Base-by-base conservation (phyloP, 345 rosid genomes). In the Salix udensis region DNA sequence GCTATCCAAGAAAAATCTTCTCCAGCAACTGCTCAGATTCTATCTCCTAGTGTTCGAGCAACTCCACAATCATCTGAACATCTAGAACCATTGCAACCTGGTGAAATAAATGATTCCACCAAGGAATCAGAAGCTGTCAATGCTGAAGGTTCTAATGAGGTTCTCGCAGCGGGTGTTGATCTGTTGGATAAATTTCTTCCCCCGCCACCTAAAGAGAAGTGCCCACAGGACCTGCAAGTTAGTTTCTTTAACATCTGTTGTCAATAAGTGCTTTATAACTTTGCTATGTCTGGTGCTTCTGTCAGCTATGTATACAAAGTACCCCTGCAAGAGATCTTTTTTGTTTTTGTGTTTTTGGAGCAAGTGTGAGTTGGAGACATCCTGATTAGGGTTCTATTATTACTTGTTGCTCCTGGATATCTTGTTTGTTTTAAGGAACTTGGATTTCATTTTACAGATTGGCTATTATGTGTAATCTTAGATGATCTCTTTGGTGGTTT, bases 141-240 rank as follows among this genome's bases (percentile, higher is more conserved):
- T 80, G 78, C 72, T 28, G 30, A 28, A 28, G 30, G 2, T 28
- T 28, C 30, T 18, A 70, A 23, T 64, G 83, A 84, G 60, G 84
- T 61, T 74, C 76, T 85, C 21, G 85, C 70, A 12, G 91, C 84
- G 24, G 82, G 80, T 71, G 82, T 36, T 26, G 89, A 91, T 86
- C 87, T 87, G 36, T 85, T 94, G 79, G 91, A 92, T 82, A 86
- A 84, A 76, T 96, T 96, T 84, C 91, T 96, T 30, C 95, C 90
- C 0, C 86, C 87, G 0, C 87, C 87, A 26, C 94, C 95, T 15
- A 84, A 68, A 71, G 87, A 79, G 21, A 90, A 82, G 81, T 93
- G 95, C 86, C 88, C 98, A 1, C 90, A 86, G 81, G 97, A 94
- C 77, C 84, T 94, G 39, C 98, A 92, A 84, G 99, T 94, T 82